A percentile compares a stretch with the other conserved stretches of the same genome.
Conservation (phyloP, 2,329 filamentous ascomycete genomes). For the Fusarium newnesense region DNA sequence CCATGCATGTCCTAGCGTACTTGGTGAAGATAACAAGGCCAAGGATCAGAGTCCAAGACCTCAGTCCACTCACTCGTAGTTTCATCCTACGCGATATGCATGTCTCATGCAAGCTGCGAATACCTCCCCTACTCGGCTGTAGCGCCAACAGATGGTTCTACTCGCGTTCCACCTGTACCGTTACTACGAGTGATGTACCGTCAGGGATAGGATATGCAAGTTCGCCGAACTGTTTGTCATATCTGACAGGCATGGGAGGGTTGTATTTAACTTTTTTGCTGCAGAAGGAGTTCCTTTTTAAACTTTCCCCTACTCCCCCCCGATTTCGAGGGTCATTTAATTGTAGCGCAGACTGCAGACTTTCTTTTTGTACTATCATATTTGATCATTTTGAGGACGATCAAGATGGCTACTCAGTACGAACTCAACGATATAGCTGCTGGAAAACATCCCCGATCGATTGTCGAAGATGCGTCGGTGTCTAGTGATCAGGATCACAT, state of each 20-base stretch:
- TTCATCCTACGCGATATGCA: not conserved
- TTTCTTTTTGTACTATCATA: not conserved
- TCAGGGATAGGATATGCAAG: not conserved
- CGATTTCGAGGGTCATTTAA: not conserved
- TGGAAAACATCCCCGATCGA: conserved; percentile 14
- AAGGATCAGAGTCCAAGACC: not conserved
- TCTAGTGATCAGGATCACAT: conserved; percentile 31
- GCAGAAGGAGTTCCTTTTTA: not conserved
- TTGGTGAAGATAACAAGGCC: not conserved
- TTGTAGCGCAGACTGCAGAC: not conserved
- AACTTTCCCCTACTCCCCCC: not conserved
- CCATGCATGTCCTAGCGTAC: not conserved
- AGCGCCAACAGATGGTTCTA: not conserved
- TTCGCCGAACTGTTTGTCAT: not conserved
- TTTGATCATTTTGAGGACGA: not conserved
- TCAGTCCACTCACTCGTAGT: not conserved
- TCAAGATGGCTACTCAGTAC: not conserved
- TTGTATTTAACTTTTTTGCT: conserved; percentile 1
- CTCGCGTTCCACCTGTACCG: not conserved
- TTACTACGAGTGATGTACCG: not conserved
- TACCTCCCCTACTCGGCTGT: conserved; percentile 2
- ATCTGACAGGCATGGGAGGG: not conserved
- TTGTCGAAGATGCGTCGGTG: conserved; percentile 1
- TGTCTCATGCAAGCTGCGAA: conserved; percentile 1
- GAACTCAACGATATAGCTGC: conserved; percentile 15